phyloP scores from a whole-genome alignment of 768 basidiomycete species.

The Pisolithus orientalis region DNA sequence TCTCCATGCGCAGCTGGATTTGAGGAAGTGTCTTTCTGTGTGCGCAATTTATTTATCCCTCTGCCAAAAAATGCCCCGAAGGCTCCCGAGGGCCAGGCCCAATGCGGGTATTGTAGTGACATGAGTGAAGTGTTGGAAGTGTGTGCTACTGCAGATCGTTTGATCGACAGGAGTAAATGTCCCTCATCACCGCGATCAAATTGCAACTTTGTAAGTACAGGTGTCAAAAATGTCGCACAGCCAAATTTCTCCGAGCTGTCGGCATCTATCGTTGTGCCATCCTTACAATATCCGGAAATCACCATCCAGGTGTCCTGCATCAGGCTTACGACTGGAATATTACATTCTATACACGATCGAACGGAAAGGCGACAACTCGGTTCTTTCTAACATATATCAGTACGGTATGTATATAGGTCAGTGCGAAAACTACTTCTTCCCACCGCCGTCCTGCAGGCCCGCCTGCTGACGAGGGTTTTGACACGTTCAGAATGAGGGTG shows the following conservation, averaged over 20 bases:
- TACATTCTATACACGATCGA: background rate
- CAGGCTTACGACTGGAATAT: background rate
- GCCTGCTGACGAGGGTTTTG: background rate
- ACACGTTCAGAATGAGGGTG: background rate
- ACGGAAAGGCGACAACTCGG: background rate
- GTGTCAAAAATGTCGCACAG: background rate
- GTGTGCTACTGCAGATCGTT: background rate
- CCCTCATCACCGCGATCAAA: background rate
- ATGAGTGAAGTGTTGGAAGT: background rate
- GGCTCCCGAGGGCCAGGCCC: too few species aligned
- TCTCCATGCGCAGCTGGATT: too few species aligned
- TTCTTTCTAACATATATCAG: background rate
- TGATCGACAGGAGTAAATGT: background rate
- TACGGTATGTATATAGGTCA: background rate
- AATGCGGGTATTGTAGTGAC: background rate
- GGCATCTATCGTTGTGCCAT: too few species aligned
- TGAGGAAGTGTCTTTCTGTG: too few species aligned
- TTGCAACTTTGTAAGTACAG: background rate
- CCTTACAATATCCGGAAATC: too few species aligned
- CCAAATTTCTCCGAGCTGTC: background rate
- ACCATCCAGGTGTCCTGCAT: too few species aligned
- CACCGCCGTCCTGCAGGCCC: background rate
- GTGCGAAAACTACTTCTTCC: background rate
- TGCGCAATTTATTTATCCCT: too few species aligned
- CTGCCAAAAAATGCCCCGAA: too few species aligned